These are phyloP conservation scores for Podaxis mareebaensis DNA, from an alignment of 768 basidiomycete species.

Conservation along the genomic window DNA sequence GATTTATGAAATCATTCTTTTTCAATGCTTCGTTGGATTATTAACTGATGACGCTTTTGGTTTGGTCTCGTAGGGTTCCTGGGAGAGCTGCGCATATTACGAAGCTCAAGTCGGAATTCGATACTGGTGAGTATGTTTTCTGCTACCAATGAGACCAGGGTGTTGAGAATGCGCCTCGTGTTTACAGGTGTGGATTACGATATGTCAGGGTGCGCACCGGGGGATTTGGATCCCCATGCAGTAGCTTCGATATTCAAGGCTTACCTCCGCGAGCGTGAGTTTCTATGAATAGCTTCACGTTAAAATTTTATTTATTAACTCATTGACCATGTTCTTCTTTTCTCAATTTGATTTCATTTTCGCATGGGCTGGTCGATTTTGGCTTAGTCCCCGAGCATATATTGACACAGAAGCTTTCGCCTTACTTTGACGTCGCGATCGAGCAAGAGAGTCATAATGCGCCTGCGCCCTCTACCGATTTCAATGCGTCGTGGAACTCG, in stretches of 20 bases:
- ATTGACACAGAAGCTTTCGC: slow-evolving; percentile 68
- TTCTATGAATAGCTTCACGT: slow-evolving; percentile 5
- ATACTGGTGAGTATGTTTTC: slow-evolving; percentile 52
- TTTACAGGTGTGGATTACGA: slow-evolving; percentile 83
- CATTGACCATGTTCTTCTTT: slow-evolving; percentile 7
- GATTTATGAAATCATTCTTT: slow-evolving; percentile 16
- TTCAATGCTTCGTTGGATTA: not conserved
- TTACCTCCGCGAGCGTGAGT: slow-evolving; percentile 88
- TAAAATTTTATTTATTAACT: slow-evolving; percentile 3
- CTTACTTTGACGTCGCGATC: slow-evolving; percentile 80
- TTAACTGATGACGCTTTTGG: slow-evolving; percentile 15
- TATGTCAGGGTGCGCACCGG: slow-evolving; percentile 72
- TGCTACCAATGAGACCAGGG: not conserved
- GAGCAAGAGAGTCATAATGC: slow-evolving; percentile 49
- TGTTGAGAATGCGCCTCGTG: not conserved
- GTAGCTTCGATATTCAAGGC: slow-evolving; percentile 93
- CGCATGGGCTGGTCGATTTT: not conserved
- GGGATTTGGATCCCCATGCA: slow-evolving; percentile 92
- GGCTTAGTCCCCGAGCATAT: slow-evolving; percentile 81
- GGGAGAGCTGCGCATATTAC: slow-evolving; percentile 82
- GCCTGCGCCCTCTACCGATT: slow-evolving; percentile 21
- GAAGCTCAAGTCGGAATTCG: slow-evolving; percentile 78
- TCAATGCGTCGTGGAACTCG: slow-evolving; percentile 18
- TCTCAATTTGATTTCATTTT: slow-evolving; percentile 5
- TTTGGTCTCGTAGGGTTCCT: slow-evolving; percentile 56